Base-by-base conservation (phyloP, 768 basidiomycete species). In the Lepiota subincarnata region DNA sequence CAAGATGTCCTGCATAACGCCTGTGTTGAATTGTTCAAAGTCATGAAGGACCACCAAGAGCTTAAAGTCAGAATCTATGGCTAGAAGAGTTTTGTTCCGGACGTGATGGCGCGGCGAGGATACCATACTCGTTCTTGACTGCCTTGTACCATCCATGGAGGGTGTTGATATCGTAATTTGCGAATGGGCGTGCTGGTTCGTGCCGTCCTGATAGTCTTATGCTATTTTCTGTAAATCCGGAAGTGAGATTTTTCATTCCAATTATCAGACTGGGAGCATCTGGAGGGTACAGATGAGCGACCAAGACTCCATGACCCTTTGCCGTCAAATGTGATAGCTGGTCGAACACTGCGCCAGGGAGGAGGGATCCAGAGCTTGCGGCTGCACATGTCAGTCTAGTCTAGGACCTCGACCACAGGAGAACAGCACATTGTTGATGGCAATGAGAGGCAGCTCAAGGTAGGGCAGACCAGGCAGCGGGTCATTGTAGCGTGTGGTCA, bases 1-100 rank as follows among this genome's bases (percentile, higher is more conserved):
- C n/a, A n/a, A n/a, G 14, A 89, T 60, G 59, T 91, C 87, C 60
- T 85, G 81, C 44, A 91, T 65, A 2, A 90, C 74, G 1, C 57
- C 50, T 0, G 79, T 68, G 51, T 88, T 86, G 45, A 87, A 80
- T 61, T 83, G 80, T 60, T 91, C 89, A 57, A 92, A 89, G 52
- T 87, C 84, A 52, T 89, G 86, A 19, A 91, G 60, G 11, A 90
- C 61, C 6, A 87, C 70, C 18, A 84, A 73, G 2, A 90, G 73
- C 35, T 74, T 68, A 8, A 62, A 76, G 10, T 57, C 54, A 22
- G 51, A 20, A 19, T 53, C 56, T 48, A 22, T 44, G n/a, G 49
- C 31, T 46, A 35, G 11, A 49, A 45, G 34, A 48, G 51, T 39
- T 47, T 13, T 14, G 7, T 6, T 12, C 13, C n/a, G 49, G 6